phyloP scores from a whole-genome alignment of 179 eudicot genomes.

The Silene noctiflora region DNA sequence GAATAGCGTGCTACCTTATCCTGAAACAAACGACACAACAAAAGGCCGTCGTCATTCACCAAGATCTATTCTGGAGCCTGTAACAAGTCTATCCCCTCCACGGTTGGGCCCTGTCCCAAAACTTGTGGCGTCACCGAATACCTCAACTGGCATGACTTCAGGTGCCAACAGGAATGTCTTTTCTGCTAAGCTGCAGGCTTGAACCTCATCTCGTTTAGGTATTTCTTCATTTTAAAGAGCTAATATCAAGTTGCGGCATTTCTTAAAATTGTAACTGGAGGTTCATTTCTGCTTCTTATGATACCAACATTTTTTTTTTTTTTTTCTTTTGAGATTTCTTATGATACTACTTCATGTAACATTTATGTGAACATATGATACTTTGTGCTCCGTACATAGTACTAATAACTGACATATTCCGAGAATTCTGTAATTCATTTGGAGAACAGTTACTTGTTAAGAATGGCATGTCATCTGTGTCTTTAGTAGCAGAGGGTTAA shows the following conservation, averaged over 20 bases:
- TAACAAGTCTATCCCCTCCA: slow-evolving; percentile 31
- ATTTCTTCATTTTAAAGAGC: neutral
- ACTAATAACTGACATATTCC: too few relatives aligned
- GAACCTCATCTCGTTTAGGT: neutral
- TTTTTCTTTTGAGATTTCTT: too few relatives aligned
- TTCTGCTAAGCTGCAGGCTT: slow-evolving; percentile 7
- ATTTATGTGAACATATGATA: neutral
- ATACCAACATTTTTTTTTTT: too few relatives aligned
- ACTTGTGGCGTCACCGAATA: neutral
- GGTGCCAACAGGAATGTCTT: slow-evolving; percentile 7
- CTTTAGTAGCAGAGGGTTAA: too few relatives aligned
- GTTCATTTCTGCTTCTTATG: neutral
- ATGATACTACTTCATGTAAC: neutral
- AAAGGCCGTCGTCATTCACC: slow-evolving; percentile 36
- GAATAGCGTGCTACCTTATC: slow-evolving; percentile 34
- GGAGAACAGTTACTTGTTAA: neutral
- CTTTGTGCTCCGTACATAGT: neutral
- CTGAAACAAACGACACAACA: slow-evolving; percentile 30
- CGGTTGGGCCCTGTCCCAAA: slow-evolving; percentile 7
- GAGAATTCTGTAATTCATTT: too few relatives aligned
- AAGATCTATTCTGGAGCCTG: slow-evolving; percentile 45
- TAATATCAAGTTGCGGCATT: too few relatives aligned
- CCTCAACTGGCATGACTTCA: neutral
- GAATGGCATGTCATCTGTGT: neutral
- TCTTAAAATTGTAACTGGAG: neutral